Conservation (phyloP, 2,329 filamentous ascomycete genomes). For the Diaporthe citriasiana region DNA sequence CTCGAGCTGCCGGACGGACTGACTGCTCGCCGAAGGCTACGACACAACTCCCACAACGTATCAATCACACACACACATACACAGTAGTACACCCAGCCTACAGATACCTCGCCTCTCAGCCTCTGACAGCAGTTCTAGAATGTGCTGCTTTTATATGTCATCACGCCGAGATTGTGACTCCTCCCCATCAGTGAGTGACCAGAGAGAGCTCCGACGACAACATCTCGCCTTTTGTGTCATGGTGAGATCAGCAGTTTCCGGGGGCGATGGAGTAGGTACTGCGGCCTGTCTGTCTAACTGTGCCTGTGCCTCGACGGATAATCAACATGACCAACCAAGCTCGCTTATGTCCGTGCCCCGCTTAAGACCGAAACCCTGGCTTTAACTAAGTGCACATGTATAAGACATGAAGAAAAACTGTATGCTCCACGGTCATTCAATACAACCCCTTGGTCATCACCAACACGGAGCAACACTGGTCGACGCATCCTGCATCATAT, state of each 20-base stretch:
- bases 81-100: too few species aligned
- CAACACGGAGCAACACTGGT: not conserved
- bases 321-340: slow-evolving; percentile 8
- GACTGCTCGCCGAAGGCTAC: slow-evolving; percentile 21
- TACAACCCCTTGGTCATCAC: not conserved
- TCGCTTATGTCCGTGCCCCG: slow-evolving; percentile 30
- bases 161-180: not conserved
- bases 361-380: slow-evolving; percentile 4
- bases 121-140: not conserved
- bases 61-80: too few species aligned
- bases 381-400: not conserved
- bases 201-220: not conserved
- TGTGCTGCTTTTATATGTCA: not conserved
- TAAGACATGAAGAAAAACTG: not conserved
- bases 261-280: not conserved
- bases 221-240: slow-evolving; percentile 5
- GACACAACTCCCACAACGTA: too few species aligned
- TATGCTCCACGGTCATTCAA: not conserved
- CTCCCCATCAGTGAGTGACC: not conserved
- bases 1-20: not conserved
- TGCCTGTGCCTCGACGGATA: not conserved
- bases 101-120: not conserved
- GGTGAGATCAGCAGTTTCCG: slow-evolving; percentile 23
- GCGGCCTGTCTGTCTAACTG: too few species aligned
- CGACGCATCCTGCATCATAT: not conserved